Percentiles rank a stretch among this genome's conserved stretches.
phyloP scores from a whole-genome alignment of 2,329 filamentous ascomycete genomes.

The Colletotrichum australisinense region DNA sequence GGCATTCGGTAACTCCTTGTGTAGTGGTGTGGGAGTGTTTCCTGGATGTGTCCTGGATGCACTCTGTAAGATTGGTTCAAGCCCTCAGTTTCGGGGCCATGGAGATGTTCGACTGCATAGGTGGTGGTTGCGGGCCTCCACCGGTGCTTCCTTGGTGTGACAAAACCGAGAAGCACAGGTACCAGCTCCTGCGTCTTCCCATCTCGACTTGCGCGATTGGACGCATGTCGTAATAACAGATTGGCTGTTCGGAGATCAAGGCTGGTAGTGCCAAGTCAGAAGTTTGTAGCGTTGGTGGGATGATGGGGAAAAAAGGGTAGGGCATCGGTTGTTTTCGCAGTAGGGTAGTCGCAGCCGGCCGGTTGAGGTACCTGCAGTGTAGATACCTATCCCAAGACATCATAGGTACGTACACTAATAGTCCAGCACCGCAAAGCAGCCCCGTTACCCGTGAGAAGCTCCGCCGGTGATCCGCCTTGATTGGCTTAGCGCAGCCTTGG shows the following conservation, averaged over 20 bases:
- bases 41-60: background rate
- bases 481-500: background rate
- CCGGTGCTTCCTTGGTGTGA: conserved; percentile 14
- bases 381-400: too few relatives aligned
- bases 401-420: background rate
- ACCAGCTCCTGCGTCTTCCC: background rate
- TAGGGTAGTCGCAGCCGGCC: background rate
- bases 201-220: background rate
- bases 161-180: conserved; percentile 2
- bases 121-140: background rate
- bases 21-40: background rate
- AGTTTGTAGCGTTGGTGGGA: background rate
- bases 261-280: background rate
- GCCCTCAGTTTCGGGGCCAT: background rate
- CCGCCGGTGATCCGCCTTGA: background rate
- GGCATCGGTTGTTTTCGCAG: background rate
- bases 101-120: background rate
- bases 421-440: background rate
- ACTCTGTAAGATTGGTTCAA: background rate
- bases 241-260: background rate
- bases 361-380: background rate
- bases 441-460: background rate
- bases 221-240: background rate
- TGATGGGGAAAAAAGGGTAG: background rate
- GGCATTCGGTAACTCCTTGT: background rate